Base-by-base conservation (phyloP, 139 green algal genomes). In the Spirogloea muscicola region DNA sequence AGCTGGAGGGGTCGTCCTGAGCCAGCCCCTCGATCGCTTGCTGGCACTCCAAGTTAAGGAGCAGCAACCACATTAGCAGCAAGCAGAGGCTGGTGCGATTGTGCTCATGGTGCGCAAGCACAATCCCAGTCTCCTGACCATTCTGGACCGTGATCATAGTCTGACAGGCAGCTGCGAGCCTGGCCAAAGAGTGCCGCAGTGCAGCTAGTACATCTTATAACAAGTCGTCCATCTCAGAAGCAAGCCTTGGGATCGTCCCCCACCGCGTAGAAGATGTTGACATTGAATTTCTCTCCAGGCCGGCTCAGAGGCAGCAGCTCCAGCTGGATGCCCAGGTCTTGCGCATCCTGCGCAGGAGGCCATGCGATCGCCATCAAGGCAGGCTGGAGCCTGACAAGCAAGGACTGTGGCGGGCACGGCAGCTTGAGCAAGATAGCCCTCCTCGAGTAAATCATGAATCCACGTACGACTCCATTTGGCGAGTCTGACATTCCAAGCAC, bases 271-370 rank as follows among this genome's bases (percentile, higher is more conserved):
- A 77, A 34, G 31, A 78, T 65, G 31, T 25, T 34, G 27, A 67
- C 16, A 59, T 79, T 76, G 69, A 77, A 77, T 3, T 77, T 34
- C 60, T 78, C 69, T 27, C 69, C 69, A 6, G 69, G 69, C 5
- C 69, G 69, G 33, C 27, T 59, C 63, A 77, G 58, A 16, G 69
- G 69, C 4, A 74, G 52, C 33, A 77, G 55, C 6, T 77, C 68
- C 18, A 74, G 18, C 16, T 6, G 13, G 36, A 77, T 77, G 29
- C 55, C 55, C 27, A 73, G 16, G 2, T 43, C 68, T 63, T 63
- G 58, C 36, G 40, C 40, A 40, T 77, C 68, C 49, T 71, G 61
- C 18, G 38, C 5, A 2, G 10, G 13, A 25, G 43, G 43, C 43
- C n/a, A n/a, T n/a, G n/a, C n/a, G n/a, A n/a, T n/a, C n/a, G n/a